Evolutionary conservation across 805 yeast genomes (phyloP).

Genomic region (Debaryomyces maramus): DNA sequence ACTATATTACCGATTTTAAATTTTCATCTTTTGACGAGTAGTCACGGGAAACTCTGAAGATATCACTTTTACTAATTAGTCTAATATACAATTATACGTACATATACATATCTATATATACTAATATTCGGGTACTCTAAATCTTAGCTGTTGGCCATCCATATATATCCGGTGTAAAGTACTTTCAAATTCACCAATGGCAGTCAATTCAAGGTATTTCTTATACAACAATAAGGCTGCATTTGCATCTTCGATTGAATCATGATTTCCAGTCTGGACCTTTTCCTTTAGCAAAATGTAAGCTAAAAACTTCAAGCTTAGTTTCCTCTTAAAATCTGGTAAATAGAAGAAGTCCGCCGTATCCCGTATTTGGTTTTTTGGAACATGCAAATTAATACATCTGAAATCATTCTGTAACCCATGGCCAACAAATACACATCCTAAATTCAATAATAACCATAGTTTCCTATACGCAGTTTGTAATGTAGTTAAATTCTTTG

Average conservation of each 20-base stretch:
- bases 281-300: slow-evolving; percentile 70
- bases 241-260: slow-evolving; percentile 93
- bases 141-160: slow-evolving; percentile 62
- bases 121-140: slow-evolving; percentile 46
- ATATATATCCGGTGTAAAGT: slow-evolving; percentile 66
- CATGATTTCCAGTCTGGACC: slow-evolving; percentile 93
- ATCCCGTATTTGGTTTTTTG: slow-evolving; percentile 81
- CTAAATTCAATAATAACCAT: slow-evolving; percentile 86
- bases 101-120: slow-evolving; percentile 2
- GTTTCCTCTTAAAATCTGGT: slow-evolving; percentile 69
- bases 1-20: neutral
- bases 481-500: slow-evolving; percentile 69
- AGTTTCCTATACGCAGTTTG: slow-evolving; percentile 84
- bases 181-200: slow-evolving; percentile 57
- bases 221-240: slow-evolving; percentile 80
- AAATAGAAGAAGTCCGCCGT: slow-evolving; percentile 79
- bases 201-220: slow-evolving; percentile 63
- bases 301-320: slow-evolving; percentile 84
- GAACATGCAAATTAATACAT: slow-evolving; percentile 88
- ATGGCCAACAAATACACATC: slow-evolving; percentile 93
- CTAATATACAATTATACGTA: neutral
- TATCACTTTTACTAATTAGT: neutral
- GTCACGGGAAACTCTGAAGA: slow-evolving; percentile 1
- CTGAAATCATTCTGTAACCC: slow-evolving; percentile 90
- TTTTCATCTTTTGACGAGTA: neutral